These are phyloP conservation scores for Cryphonectria japonica DNA, from an alignment of 2,329 filamentous ascomycete species.

Conservation along the genomic window DNA sequence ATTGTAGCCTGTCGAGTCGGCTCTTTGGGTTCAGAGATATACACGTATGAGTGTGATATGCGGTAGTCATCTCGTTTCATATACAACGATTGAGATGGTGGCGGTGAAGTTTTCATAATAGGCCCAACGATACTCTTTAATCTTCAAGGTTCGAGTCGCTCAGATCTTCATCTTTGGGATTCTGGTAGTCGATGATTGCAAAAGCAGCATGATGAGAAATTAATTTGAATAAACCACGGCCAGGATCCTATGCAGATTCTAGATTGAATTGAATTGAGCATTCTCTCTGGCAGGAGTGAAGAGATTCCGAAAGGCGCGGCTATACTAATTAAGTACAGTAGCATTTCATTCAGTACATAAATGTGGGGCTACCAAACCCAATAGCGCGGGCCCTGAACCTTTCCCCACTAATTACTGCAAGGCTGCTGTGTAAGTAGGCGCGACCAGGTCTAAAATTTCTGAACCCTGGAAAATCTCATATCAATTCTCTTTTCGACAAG, in stretches of 20 bases:
- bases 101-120: neutral
- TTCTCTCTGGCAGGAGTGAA: too few species aligned
- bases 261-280: too few species aligned
- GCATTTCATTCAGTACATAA: neutral
- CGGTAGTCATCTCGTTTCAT: neutral
- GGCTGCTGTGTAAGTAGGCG: constrained; percentile 18
- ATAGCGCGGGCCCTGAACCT: neutral
- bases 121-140: neutral
- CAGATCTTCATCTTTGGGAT: neutral
- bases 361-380: constrained; percentile 20
- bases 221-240: too few species aligned
- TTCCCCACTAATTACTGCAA: constrained; percentile 19
- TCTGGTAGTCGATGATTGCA: too few species aligned
- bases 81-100: neutral
- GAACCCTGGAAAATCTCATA: constrained; percentile 13
- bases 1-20: constrained; percentile 32
- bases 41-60: neutral
- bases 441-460: constrained; percentile 26
- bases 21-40: neutral
- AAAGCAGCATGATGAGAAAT: neutral
- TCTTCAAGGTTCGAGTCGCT: neutral
- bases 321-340: neutral
- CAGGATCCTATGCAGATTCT: too few species aligned
- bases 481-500: neutral
- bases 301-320: constrained; percentile 14